These are phyloP conservation scores for Auriculariales sp. DNA, from an alignment of 768 basidiomycete species.

Conservation along the genomic window DNA sequence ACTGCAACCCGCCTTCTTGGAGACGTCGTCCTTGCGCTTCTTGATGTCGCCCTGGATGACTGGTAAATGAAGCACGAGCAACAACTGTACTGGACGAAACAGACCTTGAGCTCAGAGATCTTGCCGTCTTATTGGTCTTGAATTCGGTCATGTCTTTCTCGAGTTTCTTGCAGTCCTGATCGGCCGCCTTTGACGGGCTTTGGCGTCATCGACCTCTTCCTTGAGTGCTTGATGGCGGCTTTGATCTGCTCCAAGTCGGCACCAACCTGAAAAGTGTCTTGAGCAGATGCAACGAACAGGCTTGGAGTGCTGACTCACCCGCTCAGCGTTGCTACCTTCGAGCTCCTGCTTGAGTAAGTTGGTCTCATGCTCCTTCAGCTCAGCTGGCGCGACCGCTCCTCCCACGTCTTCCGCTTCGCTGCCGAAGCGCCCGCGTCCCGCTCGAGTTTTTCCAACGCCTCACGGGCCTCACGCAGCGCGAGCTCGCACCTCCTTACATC, in stretches of 20 bases:
- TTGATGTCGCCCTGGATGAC: constrained; percentile 54
- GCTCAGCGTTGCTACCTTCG: constrained; percentile 74
- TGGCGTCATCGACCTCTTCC: constrained; percentile 43
- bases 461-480: constrained; percentile 35
- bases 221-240: constrained; percentile 45
- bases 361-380: constrained; percentile 83
- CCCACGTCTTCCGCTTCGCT: constrained; percentile 49
- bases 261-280: constrained; percentile 39
- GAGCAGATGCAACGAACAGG: neutral
- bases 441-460: constrained; percentile 35
- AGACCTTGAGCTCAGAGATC: constrained; percentile 81
- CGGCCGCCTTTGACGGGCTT: constrained; percentile 65
- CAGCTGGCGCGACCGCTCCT: constrained; percentile 41
- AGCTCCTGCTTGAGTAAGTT: constrained; percentile 71
- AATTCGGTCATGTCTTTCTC: constrained; percentile 98
- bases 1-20: constrained; percentile 69
- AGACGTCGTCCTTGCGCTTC: constrained; percentile 65
- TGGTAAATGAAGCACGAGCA: neutral
- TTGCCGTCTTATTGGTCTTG: constrained; percentile 98
- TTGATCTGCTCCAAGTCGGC: constrained; percentile 65
- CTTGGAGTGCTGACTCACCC: constrained; percentile 34
- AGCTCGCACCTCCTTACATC: constrained; percentile 58
- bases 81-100: constrained; percentile 4
- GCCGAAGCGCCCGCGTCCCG: constrained; percentile 36
- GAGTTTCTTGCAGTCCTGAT: constrained; percentile 69